Percentiles rank a stretch among this genome's conserved stretches.
These are phyloP conservation scores for Nidula niveotomentosa DNA, from an alignment of 1,284 basidiomycete species.

Conservation along the genomic window DNA sequence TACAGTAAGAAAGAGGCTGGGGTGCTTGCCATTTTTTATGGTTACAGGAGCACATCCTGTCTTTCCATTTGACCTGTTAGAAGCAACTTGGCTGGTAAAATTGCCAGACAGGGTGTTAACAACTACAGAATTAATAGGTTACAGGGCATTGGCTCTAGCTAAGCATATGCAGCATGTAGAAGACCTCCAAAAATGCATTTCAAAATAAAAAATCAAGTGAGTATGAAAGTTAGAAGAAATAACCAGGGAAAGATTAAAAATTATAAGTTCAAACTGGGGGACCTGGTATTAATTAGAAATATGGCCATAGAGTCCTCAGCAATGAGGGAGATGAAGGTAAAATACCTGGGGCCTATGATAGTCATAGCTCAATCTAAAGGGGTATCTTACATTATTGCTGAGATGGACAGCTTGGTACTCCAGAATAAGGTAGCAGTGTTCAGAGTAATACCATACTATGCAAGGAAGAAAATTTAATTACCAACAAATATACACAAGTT, in stretches of 20 bases:
- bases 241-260: conserved; percentile 6
- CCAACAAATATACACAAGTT: conserved; percentile 1
- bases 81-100: conserved; percentile 24
- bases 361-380: conserved; percentile 12
- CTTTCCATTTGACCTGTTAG: conserved; percentile 25
- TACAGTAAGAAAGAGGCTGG: conserved; percentile 14
- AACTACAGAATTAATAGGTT: conserved; percentile 10
- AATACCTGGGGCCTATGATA: conserved; percentile 24
- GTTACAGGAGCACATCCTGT: conserved; percentile 22
- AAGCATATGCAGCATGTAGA: conserved; percentile 13
- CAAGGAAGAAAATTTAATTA: conserved; percentile 3
- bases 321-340: conserved; percentile 14
- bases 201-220: neutral
- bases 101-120: conserved; percentile 10
- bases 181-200: conserved; percentile 5
- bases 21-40: conserved; percentile 23
- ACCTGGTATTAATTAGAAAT: conserved; percentile 18
- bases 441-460: conserved; percentile 24
- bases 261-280: conserved; percentile 11
- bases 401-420: conserved; percentile 25
- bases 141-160: conserved; percentile 9
- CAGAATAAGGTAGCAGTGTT: conserved; percentile 23
- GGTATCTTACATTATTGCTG: conserved; percentile 18
- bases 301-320: conserved; percentile 10
- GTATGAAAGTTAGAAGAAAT: neutral